A percentile compares a stretch with the other conserved stretches of the same genome.
These are phyloP conservation scores for Blastocladiella emersonii DNA, from an alignment of 371 early-diverging fungal species.

Conservation along the genomic window DNA sequence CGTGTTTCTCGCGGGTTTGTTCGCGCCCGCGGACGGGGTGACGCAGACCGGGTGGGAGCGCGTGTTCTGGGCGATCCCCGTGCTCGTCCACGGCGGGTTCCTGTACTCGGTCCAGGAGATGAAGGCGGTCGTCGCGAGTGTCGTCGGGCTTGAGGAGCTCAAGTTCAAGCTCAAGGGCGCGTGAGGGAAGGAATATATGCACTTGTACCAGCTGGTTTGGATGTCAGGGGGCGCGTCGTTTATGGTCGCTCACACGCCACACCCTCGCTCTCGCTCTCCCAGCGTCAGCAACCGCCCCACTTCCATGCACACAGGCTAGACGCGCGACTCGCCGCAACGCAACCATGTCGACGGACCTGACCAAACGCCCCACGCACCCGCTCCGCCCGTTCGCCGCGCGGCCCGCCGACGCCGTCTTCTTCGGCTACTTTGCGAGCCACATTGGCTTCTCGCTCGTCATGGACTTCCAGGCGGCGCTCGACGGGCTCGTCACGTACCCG, in stretches of 20 bases:
- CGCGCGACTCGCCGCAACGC: too few species aligned
- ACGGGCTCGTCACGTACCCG: constrained; percentile 15
- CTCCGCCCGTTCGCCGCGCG: constrained; percentile 7
- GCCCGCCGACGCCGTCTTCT: constrained; percentile 27
- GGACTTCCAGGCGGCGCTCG: constrained; percentile 35
- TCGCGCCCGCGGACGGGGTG: not conserved
- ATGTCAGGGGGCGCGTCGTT: too few species aligned
- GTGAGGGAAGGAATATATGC: not conserved
- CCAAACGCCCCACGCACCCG: too few species aligned
- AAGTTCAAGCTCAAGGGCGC: not conserved
- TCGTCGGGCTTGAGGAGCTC: not conserved
- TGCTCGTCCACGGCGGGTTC: not conserved
- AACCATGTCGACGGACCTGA: too few species aligned
- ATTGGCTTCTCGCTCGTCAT: constrained; percentile 39
- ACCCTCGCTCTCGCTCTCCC: too few species aligned
- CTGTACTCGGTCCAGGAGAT: not conserved
- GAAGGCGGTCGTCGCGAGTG: not conserved
- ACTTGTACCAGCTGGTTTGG: too few species aligned
- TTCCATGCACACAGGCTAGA: too few species aligned
- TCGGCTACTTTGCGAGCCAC: constrained; percentile 42
- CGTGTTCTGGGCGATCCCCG: not conserved
- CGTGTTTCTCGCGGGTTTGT: too few species aligned
- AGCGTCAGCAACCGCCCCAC: too few species aligned
- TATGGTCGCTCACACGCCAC: too few species aligned
- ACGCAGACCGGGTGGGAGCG: not conserved